These are phyloP conservation scores for Russula lepida DNA, from an alignment of 768 basidiomycete genomes.

Conservation along the genomic window DNA sequence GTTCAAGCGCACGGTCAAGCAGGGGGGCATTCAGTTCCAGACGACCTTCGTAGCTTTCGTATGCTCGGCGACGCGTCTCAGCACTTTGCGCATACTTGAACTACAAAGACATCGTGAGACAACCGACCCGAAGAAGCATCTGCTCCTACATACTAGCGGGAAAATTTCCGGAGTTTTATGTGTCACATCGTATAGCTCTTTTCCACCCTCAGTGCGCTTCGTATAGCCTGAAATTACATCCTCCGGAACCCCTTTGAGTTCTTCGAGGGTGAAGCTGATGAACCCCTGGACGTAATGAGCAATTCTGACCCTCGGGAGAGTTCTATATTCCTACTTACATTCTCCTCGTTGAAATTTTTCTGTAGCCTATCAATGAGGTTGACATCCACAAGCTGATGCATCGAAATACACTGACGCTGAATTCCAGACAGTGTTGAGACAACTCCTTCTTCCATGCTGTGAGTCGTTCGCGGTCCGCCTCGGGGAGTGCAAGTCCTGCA, in stretches of 20 bases:
- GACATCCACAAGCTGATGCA: not conserved
- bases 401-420: conserved; percentile 44
- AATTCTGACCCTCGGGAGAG: not conserved
- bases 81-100: conserved; percentile 75
- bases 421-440: conserved; percentile 68
- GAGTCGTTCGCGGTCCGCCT: conserved; percentile 49
- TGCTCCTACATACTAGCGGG: conserved; percentile 47
- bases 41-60: conserved; percentile 60
- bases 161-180: conserved; percentile 80
- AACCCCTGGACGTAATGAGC: conserved; percentile 35
- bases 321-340: conserved; percentile 34
- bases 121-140: not conserved
- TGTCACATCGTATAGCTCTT: conserved; percentile 62
- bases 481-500: conserved; percentile 66
- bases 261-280: conserved; percentile 58
- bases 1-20: conserved; percentile 54
- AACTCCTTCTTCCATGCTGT: conserved; percentile 66
- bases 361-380: conserved; percentile 23
- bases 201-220: conserved; percentile 50
- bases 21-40: conserved; percentile 62
- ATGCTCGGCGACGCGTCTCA: conserved; percentile 55
- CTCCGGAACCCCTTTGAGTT: conserved; percentile 71
- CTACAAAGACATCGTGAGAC: conserved; percentile 29
- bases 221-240: conserved; percentile 74
- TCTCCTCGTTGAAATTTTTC: conserved; percentile 90